Percentiles rank a stretch among this genome's conserved stretches.
Conservation (phyloP, 2,329 filamentous ascomycete species). For the Colletotrichum sp. region DNA sequence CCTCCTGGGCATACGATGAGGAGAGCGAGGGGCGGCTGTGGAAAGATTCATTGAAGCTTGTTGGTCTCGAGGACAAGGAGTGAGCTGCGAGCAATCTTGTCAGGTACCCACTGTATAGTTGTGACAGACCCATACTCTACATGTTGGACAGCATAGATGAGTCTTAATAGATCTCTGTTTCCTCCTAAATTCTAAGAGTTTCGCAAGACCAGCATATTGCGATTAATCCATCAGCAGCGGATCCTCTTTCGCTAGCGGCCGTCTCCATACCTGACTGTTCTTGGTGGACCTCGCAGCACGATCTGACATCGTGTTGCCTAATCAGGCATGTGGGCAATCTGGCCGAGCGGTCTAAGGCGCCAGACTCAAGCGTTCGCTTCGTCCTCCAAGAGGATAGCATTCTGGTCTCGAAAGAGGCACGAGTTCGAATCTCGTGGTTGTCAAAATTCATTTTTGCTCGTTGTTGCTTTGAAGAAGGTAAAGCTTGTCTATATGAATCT, state of each 20-base stretch:
- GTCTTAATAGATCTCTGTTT: not conserved
- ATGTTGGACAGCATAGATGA: not conserved
- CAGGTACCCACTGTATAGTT: no score
- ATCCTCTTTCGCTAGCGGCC: not conserved
- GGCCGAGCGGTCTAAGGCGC: slow-evolving; percentile 11
- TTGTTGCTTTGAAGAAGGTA: not conserved
- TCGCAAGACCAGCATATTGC: no score
- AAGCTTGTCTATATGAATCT: not conserved
- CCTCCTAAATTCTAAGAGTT: not conserved
- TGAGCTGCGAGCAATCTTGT: not conserved
- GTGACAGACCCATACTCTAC: no score
- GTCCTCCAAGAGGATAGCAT: not conserved
- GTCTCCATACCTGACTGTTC: not conserved
- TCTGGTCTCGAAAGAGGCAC: slow-evolving; percentile 8
- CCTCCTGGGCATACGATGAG: not conserved
- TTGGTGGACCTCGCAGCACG: not conserved
- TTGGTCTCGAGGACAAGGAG: not conserved
- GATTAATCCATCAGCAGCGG: not conserved
- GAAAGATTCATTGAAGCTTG: not conserved
- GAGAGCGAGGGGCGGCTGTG: not conserved
- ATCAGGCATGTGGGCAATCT: slow-evolving; percentile 4
- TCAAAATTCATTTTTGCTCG: not conserved
- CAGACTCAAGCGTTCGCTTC: not conserved
- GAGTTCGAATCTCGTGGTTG: slow-evolving; percentile 11
- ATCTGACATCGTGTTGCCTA: not conserved